phyloP scores from a whole-genome alignment of 140 eudicot species.

The Senecio squalidus region DNA sequence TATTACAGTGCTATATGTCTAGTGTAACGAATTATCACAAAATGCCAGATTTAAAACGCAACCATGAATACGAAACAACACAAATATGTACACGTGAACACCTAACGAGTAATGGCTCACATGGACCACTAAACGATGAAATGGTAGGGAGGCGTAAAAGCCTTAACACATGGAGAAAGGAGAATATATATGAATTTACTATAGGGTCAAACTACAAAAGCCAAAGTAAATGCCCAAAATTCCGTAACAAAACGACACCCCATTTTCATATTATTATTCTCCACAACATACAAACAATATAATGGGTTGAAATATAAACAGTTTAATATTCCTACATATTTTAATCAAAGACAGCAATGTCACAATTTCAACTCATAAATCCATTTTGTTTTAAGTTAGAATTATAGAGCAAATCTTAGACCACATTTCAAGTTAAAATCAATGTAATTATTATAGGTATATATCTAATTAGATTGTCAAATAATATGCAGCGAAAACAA shows the following conservation, averaged over 20 bases:
- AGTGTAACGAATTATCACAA: too few relatives aligned
- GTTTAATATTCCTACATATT: background rate
- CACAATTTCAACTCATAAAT: too few relatives aligned
- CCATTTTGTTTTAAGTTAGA: too few relatives aligned
- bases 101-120: background rate
- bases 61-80: too few relatives aligned
- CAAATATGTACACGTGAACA: background rate
- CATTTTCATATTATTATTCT: slow-evolving; percentile 3
- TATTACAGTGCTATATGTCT: too few relatives aligned
- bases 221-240: slow-evolving; percentile 18
- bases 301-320: slow-evolving; percentile 3
- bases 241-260: slow-evolving; percentile 9
- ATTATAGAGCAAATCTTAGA: too few relatives aligned
- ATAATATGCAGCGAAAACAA: too few relatives aligned
- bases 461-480: too few relatives aligned
- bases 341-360: too few relatives aligned
- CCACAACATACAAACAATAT: slow-evolving; percentile 13
- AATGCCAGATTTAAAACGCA: too few relatives aligned
- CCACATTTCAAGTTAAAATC: too few relatives aligned
- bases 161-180: slow-evolving; percentile 12
- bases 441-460: too few relatives aligned
- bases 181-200: slow-evolving; percentile 8
- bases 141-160: slow-evolving; percentile 18
- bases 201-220: slow-evolving; percentile 22
- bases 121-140: slow-evolving; percentile 3